phyloP scores from a whole-genome alignment of 1,139 yeast genomes.

The Diutina rugosa region DNA sequence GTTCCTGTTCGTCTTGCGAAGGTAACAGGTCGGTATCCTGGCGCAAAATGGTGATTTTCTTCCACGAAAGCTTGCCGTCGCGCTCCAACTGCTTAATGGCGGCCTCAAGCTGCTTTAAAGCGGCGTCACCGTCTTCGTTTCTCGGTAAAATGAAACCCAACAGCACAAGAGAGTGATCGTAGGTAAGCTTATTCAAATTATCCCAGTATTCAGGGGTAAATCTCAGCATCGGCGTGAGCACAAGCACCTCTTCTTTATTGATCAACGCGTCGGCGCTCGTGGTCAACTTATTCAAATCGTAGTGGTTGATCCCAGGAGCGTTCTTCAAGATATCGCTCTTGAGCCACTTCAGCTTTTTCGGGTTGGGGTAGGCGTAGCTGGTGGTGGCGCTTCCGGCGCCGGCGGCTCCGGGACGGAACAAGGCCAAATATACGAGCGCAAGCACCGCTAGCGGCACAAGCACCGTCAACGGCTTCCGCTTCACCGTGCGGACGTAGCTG shows the following conservation, averaged over 20 bases:
- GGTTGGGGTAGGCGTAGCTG: background rate
- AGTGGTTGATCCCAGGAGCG: slow-evolving; percentile 69
- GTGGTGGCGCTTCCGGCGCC: background rate
- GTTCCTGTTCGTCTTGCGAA: slow-evolving; percentile 63
- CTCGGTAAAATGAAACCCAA: slow-evolving; percentile 88
- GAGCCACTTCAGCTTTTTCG: background rate
- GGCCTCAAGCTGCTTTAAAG: slow-evolving; percentile 54
- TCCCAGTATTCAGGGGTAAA: slow-evolving; percentile 83
- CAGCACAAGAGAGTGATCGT: slow-evolving; percentile 77
- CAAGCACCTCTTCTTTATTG: slow-evolving; percentile 70
- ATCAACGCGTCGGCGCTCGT: slow-evolving; percentile 57
- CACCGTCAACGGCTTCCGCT: background rate
- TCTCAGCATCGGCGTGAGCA: slow-evolving; percentile 78
- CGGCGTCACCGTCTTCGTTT: slow-evolving; percentile 64
- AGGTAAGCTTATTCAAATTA: slow-evolving; percentile 56
- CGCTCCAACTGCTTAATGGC: slow-evolving; percentile 46
- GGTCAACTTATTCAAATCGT: slow-evolving; percentile 65
- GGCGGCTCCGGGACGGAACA: background rate
- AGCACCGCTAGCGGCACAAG: slow-evolving; percentile 1
- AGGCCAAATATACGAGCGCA: background rate
- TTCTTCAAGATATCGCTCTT: slow-evolving; percentile 33
- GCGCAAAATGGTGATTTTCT: slow-evolving; percentile 74
- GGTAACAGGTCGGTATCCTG: slow-evolving; percentile 75
- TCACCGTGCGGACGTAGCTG: background rate
- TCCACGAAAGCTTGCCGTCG: slow-evolving; percentile 46